Conservation (phyloP, 306 rosid species). For the Quercus parvula region DNA sequence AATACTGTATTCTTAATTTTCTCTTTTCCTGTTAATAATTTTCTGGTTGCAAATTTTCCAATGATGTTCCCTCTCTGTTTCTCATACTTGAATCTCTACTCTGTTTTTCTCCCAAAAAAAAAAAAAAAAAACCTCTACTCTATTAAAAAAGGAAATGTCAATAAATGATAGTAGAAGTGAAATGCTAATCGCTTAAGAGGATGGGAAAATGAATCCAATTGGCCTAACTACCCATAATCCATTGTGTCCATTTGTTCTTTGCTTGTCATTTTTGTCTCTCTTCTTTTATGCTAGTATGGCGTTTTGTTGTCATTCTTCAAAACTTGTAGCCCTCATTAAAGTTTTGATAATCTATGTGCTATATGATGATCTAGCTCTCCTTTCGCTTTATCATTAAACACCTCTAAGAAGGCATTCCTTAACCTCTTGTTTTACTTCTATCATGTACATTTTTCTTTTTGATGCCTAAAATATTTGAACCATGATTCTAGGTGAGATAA, state of each 20-base stretch:
- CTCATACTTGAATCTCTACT: background rate
- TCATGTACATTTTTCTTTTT: constrained; percentile 1
- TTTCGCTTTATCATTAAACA: background rate
- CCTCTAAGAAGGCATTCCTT: background rate
- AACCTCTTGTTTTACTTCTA: background rate
- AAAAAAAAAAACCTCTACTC: background rate
- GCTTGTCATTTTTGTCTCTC: background rate
- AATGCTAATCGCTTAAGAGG: background rate
- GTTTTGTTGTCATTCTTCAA: background rate
- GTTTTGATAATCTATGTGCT: background rate
- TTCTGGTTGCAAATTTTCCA: background rate
- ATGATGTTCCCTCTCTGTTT: background rate
- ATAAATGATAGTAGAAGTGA: background rate
- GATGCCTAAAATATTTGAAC: background rate
- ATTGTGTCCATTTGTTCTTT: background rate
- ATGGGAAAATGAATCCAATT: background rate
- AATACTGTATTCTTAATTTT: background rate
- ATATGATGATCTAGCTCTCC: no score
- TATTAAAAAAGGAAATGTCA: background rate
- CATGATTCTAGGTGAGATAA: background rate
- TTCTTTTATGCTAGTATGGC: background rate
- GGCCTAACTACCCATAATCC: background rate
- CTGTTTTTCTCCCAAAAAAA: no score
- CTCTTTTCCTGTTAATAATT: background rate
- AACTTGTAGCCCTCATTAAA: background rate